Evolutionary conservation across 345 rosid species (phyloP).

Genomic region (Moringa oleifera): DNA sequence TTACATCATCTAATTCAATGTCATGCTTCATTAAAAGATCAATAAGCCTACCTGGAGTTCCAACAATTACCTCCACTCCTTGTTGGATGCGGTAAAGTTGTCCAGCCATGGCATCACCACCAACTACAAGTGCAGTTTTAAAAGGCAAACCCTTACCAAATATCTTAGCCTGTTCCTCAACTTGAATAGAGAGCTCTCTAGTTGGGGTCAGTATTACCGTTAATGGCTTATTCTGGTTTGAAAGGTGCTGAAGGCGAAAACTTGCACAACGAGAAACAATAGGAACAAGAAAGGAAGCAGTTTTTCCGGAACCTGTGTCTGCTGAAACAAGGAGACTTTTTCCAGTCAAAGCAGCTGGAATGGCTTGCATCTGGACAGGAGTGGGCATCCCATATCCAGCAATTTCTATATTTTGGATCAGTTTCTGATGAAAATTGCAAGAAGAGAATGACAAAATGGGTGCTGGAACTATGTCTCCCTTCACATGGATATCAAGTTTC

Average conservation of each 20-base stretch:
- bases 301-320: slow-evolving; percentile 84
- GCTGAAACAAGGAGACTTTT: slow-evolving; percentile 79
- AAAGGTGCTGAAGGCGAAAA: slow-evolving; percentile 25
- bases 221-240: slow-evolving; percentile 39
- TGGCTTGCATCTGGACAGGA: slow-evolving; percentile 87
- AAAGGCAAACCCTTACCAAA: slow-evolving; percentile 90
- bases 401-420: slow-evolving; percentile 62
- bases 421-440: slow-evolving; percentile 52
- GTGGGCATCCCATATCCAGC: slow-evolving; percentile 76
- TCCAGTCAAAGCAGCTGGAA: slow-evolving; percentile 68
- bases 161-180: slow-evolving; percentile 86
- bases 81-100: slow-evolving; percentile 71
- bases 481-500: slow-evolving; percentile 64
- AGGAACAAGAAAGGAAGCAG: slow-evolving; percentile 83
- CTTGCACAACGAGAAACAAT: slow-evolving; percentile 54
- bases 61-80: slow-evolving; percentile 84
- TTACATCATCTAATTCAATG: slow-evolving; percentile 41
- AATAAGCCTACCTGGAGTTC: slow-evolving; percentile 86
- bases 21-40: slow-evolving; percentile 72
- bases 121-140: slow-evolving; percentile 89
- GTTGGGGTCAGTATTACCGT: slow-evolving; percentile 81
- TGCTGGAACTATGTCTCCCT: slow-evolving; percentile 47
- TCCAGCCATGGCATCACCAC: slow-evolving; percentile 79
- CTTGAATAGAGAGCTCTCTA: slow-evolving; percentile 85
- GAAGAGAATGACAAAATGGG: slow-evolving; percentile 65